Evolutionary conservation across 768 basidiomycete species (phyloP).

Genomic region (Tricholomella constricta): DNA sequence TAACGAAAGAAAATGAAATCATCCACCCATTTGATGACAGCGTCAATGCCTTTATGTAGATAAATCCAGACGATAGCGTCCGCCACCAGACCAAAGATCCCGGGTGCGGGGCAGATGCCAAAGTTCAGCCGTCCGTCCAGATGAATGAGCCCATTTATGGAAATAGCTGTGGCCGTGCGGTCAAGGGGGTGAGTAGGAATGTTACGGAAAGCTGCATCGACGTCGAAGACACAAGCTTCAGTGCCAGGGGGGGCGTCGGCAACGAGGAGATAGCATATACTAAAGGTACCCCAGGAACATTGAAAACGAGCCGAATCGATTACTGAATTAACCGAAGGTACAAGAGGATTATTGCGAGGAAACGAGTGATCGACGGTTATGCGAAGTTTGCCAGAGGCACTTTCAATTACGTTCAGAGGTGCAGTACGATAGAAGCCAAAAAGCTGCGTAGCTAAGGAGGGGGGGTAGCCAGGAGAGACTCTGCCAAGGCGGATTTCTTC

Average conservation of each 20-base stretch:
- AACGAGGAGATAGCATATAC: neutral
- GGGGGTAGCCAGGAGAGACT: neutral
- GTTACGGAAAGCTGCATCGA: neutral
- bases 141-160: neutral
- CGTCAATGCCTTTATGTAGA: neutral
- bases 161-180: neutral
- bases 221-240: neutral
- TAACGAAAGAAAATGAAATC: neutral
- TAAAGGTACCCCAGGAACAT: neutral
- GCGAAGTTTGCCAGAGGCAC: neutral
- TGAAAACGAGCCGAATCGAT: neutral
- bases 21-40: no score
- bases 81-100: neutral
- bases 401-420: conserved; percentile 1
- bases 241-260: neutral
- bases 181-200: neutral
- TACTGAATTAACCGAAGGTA: neutral
- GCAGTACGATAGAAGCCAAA: conserved; percentile 3
- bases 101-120: neutral
- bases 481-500: neutral
- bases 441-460: neutral
- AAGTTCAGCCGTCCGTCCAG: neutral
- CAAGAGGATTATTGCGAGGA: neutral
- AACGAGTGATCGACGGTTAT: conserved; percentile 5
- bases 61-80: neutral